A percentile compares a stretch with the other conserved stretches of the same genome.
These are phyloP conservation scores for Ulota crispa DNA, from an alignment of 225 moss, liverwort and hornwort genomes.

Conservation along the genomic window DNA sequence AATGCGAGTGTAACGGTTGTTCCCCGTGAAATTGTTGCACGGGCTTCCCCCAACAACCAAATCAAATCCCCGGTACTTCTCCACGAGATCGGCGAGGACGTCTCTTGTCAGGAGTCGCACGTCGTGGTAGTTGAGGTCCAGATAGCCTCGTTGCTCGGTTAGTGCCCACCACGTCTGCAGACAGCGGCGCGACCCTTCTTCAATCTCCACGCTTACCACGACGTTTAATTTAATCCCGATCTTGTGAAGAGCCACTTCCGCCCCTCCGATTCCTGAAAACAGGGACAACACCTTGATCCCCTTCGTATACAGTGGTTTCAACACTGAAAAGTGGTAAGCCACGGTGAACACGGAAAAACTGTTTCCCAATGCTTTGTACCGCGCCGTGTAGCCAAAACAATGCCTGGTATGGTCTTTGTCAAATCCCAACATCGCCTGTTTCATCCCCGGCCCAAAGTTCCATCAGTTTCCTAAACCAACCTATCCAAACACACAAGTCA, in stretches of 20 bases:
- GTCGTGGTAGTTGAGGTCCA: constrained; percentile 52
- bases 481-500: not conserved
- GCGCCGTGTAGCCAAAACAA: constrained; percentile 30
- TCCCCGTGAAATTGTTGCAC: constrained; percentile 77
- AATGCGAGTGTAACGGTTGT: constrained; percentile 58
- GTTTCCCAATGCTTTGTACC: constrained; percentile 73
- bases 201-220: constrained; percentile 84
- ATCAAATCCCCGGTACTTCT: constrained; percentile 66
- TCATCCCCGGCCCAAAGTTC: not conserved
- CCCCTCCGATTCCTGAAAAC: constrained; percentile 91
- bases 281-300: constrained; percentile 75
- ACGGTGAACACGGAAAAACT: constrained; percentile 80
- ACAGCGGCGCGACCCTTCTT: constrained; percentile 54
- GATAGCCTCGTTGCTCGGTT: constrained; percentile 56
- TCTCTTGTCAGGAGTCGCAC: constrained; percentile 46
- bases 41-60: constrained; percentile 87
- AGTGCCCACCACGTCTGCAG: constrained; percentile 75
- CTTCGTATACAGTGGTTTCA: constrained; percentile 58
- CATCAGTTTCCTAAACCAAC: not conserved
- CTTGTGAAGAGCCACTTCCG: constrained; percentile 86
- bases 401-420: constrained; percentile 62
- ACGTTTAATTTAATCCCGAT: constrained; percentile 62
- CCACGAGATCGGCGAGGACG: constrained; percentile 27
- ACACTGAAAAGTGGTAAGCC: constrained; percentile 77
- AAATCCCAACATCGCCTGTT: constrained; percentile 73